These are phyloP conservation scores for Aspergillus egyptiacus DNA, from an alignment of 495 filamentous ascomycete genomes.

Conservation along the genomic window DNA sequence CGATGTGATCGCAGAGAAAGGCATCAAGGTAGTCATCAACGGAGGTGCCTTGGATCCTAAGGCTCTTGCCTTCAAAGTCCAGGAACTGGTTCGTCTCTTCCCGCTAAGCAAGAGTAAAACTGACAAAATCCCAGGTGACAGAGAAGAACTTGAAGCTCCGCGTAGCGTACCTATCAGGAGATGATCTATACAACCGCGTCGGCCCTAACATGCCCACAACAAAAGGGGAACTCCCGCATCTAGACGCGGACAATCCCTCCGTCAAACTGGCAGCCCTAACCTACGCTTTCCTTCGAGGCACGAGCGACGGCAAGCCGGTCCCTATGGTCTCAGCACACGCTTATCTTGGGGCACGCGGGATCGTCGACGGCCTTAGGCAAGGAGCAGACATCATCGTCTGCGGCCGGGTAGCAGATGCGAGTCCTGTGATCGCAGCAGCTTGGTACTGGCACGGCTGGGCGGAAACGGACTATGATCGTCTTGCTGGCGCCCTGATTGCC, in stretches of 20 bases:
- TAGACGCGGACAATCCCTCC: slow-evolving; percentile 27
- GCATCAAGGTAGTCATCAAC: slow-evolving; percentile 42
- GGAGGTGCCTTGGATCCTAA: slow-evolving; percentile 41
- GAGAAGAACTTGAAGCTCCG: slow-evolving; percentile 29
- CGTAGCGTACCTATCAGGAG: slow-evolving; percentile 45
- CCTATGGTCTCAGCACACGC: slow-evolving; percentile 29
- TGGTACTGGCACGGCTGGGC: slow-evolving; percentile 43
- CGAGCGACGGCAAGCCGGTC: slow-evolving; percentile 5
- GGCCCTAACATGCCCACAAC: slow-evolving; percentile 26
- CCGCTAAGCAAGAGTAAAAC: background rate
- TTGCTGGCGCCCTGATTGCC: slow-evolving; percentile 41
- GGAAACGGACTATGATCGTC: slow-evolving; percentile 31
- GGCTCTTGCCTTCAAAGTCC: slow-evolving; percentile 34
- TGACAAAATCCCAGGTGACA: slow-evolving; percentile 13
- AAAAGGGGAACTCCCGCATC: slow-evolving; percentile 29
- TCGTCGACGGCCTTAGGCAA: slow-evolving; percentile 34
- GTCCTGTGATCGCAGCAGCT: slow-evolving; percentile 43
- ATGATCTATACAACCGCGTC: slow-evolving; percentile 30
- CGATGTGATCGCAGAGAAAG: slow-evolving; percentile 35
- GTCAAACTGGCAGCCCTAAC: slow-evolving; percentile 10
- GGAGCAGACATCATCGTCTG: slow-evolving; percentile 52
- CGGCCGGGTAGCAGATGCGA: slow-evolving; percentile 47
- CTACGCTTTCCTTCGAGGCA: slow-evolving; percentile 21
- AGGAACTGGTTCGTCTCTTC: slow-evolving; percentile 24
- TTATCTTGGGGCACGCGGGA: slow-evolving; percentile 44